Evolutionary conservation across 805 yeast genomes (phyloP).

Genomic region (Zygosaccharomyces pseudorouxii): DNA sequence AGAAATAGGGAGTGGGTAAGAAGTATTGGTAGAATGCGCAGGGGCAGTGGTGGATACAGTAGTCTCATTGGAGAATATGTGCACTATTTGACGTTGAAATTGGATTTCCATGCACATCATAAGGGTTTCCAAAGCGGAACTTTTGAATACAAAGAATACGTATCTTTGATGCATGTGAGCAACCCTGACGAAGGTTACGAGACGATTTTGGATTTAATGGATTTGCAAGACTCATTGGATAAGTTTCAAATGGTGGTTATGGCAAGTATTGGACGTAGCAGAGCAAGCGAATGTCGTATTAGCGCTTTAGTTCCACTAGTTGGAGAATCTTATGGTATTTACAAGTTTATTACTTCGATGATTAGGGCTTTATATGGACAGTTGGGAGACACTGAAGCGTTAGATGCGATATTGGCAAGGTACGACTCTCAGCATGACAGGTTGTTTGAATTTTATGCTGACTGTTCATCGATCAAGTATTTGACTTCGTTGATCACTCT

Average conservation of each 20-base stretch:
- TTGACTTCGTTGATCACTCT: slow-evolving; percentile 65
- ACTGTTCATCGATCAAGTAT: slow-evolving; percentile 79
- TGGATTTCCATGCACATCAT: slow-evolving; percentile 78
- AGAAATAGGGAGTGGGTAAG: slow-evolving; percentile 73
- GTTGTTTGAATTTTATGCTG: slow-evolving; percentile 80
- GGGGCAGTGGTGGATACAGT: slow-evolving; percentile 52
- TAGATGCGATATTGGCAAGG: slow-evolving; percentile 67
- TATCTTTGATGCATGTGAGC: slow-evolving; percentile 77
- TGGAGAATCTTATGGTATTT: slow-evolving; percentile 87
- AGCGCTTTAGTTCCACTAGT: slow-evolving; percentile 87
- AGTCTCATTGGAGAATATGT: slow-evolving; percentile 75
- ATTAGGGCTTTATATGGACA: slow-evolving; percentile 75
- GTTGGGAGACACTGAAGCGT: slow-evolving; percentile 64
- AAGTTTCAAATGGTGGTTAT: slow-evolving; percentile 72
- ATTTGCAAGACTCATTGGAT: slow-evolving; percentile 77
- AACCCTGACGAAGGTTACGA: slow-evolving; percentile 97
- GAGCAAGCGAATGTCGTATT: slow-evolving; percentile 65
- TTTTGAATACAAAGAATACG: slow-evolving; percentile 92
- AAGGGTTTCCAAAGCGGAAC: slow-evolving; percentile 84
- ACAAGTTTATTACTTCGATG: slow-evolving; percentile 86
- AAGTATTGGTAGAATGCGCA: slow-evolving; percentile 56
- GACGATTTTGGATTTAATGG: slow-evolving; percentile 78
- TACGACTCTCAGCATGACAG: slow-evolving; percentile 65
- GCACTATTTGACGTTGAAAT: slow-evolving; percentile 60
- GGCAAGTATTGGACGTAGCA: slow-evolving; percentile 57